Evolutionary conservation across 169 alveolate species (phyloP).

Genomic region (Perkinsus olseni): DNA sequence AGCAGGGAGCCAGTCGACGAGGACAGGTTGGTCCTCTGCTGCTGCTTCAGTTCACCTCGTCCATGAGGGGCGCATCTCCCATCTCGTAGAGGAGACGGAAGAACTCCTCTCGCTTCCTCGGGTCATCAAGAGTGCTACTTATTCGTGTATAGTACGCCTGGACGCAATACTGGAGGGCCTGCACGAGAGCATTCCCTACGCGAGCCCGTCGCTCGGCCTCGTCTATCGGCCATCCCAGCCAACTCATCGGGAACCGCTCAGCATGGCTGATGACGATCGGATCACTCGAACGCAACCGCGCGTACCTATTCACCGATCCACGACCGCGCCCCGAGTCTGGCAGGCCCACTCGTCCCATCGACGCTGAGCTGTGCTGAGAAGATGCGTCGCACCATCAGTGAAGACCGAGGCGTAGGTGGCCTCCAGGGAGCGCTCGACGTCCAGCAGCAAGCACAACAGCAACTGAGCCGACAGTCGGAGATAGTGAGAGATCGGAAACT

Average conservation of each 20-base stretch:
- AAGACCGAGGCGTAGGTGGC: background rate
- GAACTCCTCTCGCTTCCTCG: background rate
- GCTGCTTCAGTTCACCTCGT: background rate
- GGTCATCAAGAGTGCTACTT: background rate
- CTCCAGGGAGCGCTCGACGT: background rate
- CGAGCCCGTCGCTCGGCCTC: background rate
- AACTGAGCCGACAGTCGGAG: background rate
- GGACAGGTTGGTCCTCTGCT: too few species aligned
- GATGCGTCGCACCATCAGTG: background rate
- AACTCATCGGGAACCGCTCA: background rate
- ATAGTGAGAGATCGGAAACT: background rate
- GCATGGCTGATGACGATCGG: background rate
- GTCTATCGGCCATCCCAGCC: background rate
- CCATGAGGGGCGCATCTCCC: background rate
- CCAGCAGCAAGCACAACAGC: background rate
- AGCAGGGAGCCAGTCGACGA: too few species aligned
- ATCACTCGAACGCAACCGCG: background rate
- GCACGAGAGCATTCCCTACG: background rate
- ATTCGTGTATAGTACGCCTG: background rate
- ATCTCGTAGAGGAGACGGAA: background rate
- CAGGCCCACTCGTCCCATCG: background rate
- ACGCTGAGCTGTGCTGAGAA: background rate
- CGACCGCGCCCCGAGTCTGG: background rate
- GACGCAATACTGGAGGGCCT: background rate
- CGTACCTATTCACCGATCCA: background rate